Evolutionary conservation across 2,329 filamentous ascomycete genomes (phyloP).

Genomic region (Penicillium sp.): DNA sequence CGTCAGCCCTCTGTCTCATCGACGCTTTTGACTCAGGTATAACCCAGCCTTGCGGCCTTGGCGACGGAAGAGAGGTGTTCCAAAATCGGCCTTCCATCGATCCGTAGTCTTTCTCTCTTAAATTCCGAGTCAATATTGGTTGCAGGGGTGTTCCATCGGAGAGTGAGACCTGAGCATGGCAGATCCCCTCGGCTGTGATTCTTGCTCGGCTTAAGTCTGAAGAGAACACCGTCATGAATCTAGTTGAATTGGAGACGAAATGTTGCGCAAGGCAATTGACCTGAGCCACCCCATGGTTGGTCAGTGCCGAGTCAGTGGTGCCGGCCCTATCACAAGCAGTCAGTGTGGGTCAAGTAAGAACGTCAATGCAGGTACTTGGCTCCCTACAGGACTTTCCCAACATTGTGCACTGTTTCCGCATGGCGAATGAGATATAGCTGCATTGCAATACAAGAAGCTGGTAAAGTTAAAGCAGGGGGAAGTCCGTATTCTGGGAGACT

Average conservation of each 20-base stretch:
- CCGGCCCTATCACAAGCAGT: slow-evolving; percentile 59
- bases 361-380: no score
- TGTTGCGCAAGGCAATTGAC: slow-evolving; percentile 67
- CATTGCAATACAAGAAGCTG: slow-evolving; percentile 40
- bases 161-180: slow-evolving; percentile 12
- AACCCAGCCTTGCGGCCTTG: slow-evolving; percentile 16
- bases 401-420: slow-evolving; percentile 88
- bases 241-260: slow-evolving; percentile 62
- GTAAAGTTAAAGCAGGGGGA: background rate
- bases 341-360: background rate
- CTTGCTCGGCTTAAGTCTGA: slow-evolving; percentile 74
- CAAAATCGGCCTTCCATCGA: slow-evolving; percentile 33
- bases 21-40: slow-evolving; percentile 60
- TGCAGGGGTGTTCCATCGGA: background rate
- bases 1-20: slow-evolving; percentile 62
- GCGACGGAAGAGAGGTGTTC: background rate
- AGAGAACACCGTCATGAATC: slow-evolving; percentile 69
- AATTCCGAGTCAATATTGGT: slow-evolving; percentile 18
- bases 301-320: slow-evolving; percentile 74
- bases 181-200: slow-evolving; percentile 42
- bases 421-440: slow-evolving; percentile 76
- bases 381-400: slow-evolving; percentile 69
- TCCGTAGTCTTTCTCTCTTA: slow-evolving; percentile 44
- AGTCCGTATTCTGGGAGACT: no score
- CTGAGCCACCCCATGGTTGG: slow-evolving; percentile 77